phyloP scores from a whole-genome alignment of 148 eudicot species.

The Selenicereus undatus region DNA sequence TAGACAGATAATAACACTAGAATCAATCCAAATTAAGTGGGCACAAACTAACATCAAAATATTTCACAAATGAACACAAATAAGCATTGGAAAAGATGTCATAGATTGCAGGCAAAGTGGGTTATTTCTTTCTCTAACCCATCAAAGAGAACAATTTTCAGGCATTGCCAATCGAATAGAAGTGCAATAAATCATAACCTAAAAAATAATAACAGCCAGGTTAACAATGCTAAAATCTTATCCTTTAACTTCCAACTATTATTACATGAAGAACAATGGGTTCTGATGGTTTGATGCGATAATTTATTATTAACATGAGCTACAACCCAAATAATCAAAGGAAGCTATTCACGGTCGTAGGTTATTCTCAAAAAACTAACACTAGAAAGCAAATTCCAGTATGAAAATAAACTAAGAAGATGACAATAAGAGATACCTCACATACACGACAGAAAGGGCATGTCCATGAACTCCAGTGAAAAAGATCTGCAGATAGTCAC shows the following conservation, averaged over 20 bases:
- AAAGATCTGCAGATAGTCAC: slow-evolving; percentile 60
- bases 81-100: background rate
- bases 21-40: background rate
- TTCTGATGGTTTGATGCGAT: background rate
- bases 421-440: slow-evolving; percentile 46
- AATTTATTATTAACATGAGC: background rate
- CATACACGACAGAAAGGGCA: slow-evolving; percentile 93
- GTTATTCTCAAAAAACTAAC: background rate
- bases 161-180: background rate
- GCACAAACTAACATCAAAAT: background rate
- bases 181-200: background rate
- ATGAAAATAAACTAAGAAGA: background rate
- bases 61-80: background rate
- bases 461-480: slow-evolving; percentile 98
- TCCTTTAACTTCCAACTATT: background rate
- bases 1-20: background rate
- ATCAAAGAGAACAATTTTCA: background rate
- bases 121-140: background rate
- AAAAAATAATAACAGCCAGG: background rate
- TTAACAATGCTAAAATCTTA: background rate
- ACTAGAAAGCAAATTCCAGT: background rate
- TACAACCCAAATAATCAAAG: background rate
- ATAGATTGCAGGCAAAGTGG: background rate
- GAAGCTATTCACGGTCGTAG: background rate
- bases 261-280: background rate